phyloP scores from a whole-genome alignment of 495 filamentous ascomycete genomes.

The Penicillium nucicola region DNA sequence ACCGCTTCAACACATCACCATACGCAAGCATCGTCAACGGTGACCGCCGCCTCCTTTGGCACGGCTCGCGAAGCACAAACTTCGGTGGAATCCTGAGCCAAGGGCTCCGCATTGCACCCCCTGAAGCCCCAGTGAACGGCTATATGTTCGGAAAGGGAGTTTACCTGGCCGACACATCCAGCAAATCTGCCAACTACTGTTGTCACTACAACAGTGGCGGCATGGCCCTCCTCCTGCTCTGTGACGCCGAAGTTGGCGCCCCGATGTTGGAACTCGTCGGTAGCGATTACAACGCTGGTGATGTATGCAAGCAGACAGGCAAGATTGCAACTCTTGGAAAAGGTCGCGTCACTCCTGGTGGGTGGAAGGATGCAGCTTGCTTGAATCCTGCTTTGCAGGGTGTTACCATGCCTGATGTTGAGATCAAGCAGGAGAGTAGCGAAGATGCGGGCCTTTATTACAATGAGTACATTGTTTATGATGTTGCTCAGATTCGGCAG shows the following conservation, averaged over 20 bases:
- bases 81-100: constrained; percentile 81
- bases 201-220: constrained; percentile 49
- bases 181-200: constrained; percentile 79
- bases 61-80: constrained; percentile 72
- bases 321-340: constrained; percentile 65
- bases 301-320: constrained; percentile 49
- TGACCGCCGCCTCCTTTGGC: constrained; percentile 78
- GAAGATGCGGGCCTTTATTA: constrained; percentile 10
- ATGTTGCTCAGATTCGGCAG: constrained; percentile 72
- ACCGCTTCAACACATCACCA: constrained; percentile 58
- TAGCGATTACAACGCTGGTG: constrained; percentile 57
- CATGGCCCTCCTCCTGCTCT: constrained; percentile 66
- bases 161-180: constrained; percentile 81
- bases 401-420: constrained; percentile 54
- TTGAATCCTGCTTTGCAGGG: constrained; percentile 62
- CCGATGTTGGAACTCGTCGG: constrained; percentile 58
- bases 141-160: constrained; percentile 90
- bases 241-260: constrained; percentile 74
- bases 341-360: constrained; percentile 55
- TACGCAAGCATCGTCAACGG: constrained; percentile 44
- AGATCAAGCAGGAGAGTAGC: neutral
- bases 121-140: constrained; percentile 73
- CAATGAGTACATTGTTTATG: constrained; percentile 73
- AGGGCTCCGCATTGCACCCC: constrained; percentile 82
- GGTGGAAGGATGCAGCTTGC: constrained; percentile 73